Evolutionary conservation across 176 grass and related monocot genomes (phyloP), one percentile per base, ranked within the genome.

Genomic region (Echinochloa phyllopogon): DNA sequence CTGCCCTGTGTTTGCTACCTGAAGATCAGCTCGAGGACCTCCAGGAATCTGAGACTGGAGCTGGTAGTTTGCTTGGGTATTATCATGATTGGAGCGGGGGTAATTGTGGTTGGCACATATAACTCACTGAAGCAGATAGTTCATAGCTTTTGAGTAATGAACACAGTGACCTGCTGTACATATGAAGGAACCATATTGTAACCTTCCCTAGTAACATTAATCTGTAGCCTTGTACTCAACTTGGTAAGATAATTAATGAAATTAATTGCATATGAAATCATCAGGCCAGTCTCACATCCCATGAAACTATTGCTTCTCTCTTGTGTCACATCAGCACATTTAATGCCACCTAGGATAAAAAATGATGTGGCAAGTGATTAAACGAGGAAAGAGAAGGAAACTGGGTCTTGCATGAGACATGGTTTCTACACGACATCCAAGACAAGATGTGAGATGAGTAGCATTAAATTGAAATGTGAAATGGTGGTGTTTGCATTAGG

Each of bases 1-100:
- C 69, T 98, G 0, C 95, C 92, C 0, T 98, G 92, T 11, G 25
- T 70, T 13, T 98, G 92, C 90, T 98, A 93, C 84, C 81, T 98
- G 27, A 95, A 91, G 89, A 93, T 94, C 80, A 84, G 80, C 21
- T 88, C 90, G 16, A 93, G 83, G 68, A 68, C 48, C 62, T 88
- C 79, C 72, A 78, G 69, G 55, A 90, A 81, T 29, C 48, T 68
- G 71, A 82, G 94, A 36, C 21, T 90, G 49, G 90, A 98, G 82
- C 42, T 86, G 23, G 77, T 86, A 15, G 75, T 58, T 57, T 91
- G 93, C 72, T 24, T 84, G 16, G 57, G 70, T n/a, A 93, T 98
- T 20, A 82, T 90, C 65, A 2, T 86, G 17, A 45, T 91, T 60
- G 95, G 92, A 4, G 25, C 85, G 14, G 65, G 82, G 33, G 37